These are phyloP conservation scores for Ophiosphaerella herpotricha DNA, from an alignment of 2,329 filamentous ascomycete species.

Conservation along the genomic window DNA sequence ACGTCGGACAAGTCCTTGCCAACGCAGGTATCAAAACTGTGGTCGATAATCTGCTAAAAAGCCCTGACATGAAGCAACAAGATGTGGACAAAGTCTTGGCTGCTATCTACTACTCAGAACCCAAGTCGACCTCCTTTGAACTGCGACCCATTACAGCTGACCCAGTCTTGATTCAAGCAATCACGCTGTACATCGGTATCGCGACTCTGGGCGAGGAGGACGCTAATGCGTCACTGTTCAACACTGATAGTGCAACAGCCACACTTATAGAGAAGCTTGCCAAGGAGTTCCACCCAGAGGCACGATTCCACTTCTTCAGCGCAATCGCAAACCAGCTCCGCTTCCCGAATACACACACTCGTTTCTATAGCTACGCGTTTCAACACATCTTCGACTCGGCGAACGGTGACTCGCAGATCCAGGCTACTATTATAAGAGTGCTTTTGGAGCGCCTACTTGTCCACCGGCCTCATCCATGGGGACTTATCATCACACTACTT, in stretches of 20 bases:
- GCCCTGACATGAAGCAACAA: constrained; percentile 67
- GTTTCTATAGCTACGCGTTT: constrained; percentile 87
- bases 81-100: constrained; percentile 77
- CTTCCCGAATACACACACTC: constrained; percentile 85
- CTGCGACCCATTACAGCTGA: constrained; percentile 71
- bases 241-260: constrained; percentile 68
- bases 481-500: constrained; percentile 82
- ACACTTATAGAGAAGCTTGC: constrained; percentile 76
- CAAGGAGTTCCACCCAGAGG: constrained; percentile 74
- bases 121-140: constrained; percentile 67
- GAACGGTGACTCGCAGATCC: constrained; percentile 67
- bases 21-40: constrained; percentile 58
- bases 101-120: constrained; percentile 66
- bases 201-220: constrained; percentile 67
- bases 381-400: constrained; percentile 75
- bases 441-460: constrained; percentile 86
- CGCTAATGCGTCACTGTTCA: constrained; percentile 67
- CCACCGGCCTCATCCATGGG: constrained; percentile 94
- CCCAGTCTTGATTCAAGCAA: constrained; percentile 72
- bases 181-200: constrained; percentile 82
- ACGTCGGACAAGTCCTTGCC: constrained; percentile 59
- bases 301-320: constrained; percentile 80
- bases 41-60: constrained; percentile 58
- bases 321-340: constrained; percentile 91
- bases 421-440: constrained; percentile 88